Conservation (phyloP, 2,329 filamentous ascomycete species). For the Fusarium falciforme region DNA sequence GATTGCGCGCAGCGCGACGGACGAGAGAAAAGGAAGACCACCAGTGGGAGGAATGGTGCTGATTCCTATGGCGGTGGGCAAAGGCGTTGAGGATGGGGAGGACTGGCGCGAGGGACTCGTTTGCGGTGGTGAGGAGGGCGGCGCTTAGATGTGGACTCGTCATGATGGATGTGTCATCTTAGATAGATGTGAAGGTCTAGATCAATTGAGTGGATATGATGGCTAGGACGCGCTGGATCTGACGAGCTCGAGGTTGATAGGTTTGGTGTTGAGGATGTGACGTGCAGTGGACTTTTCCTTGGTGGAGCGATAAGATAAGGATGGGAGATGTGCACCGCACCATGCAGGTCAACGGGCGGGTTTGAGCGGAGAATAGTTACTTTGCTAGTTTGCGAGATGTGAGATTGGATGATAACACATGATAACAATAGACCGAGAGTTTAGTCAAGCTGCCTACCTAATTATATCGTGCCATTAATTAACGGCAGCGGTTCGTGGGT, state of each 20-base stretch:
- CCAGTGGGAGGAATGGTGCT: conserved; percentile 86
- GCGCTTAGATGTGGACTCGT: conserved; percentile 7
- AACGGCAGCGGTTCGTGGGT: background rate
- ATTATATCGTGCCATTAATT: background rate
- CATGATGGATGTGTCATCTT: conserved; percentile 14
- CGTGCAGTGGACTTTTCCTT: conserved; percentile 19
- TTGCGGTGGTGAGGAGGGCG: conserved; percentile 25
- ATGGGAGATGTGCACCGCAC: background rate
- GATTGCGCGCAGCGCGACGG: conserved; percentile 70
- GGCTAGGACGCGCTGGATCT: background rate
- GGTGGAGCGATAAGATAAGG: conserved; percentile 29
- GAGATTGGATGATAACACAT: background rate
- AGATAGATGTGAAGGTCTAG: background rate
- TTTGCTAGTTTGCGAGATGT: background rate
- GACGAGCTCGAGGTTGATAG: background rate
- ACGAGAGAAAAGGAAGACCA: conserved; percentile 79
- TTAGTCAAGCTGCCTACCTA: background rate
- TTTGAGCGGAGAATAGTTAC: background rate
- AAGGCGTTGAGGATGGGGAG: conserved; percentile 75
- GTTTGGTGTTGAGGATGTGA: conserved; percentile 15
- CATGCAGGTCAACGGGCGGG: background rate
- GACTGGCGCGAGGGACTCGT: conserved; percentile 52
- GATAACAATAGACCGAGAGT: background rate
- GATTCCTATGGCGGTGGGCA: conserved; percentile 88
- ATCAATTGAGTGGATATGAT: background rate